Percentiles rank a stretch among this genome's conserved stretches.
phyloP scores from a whole-genome alignment of 164 flowering plant species.

The Magnolia changhungtana region DNA sequence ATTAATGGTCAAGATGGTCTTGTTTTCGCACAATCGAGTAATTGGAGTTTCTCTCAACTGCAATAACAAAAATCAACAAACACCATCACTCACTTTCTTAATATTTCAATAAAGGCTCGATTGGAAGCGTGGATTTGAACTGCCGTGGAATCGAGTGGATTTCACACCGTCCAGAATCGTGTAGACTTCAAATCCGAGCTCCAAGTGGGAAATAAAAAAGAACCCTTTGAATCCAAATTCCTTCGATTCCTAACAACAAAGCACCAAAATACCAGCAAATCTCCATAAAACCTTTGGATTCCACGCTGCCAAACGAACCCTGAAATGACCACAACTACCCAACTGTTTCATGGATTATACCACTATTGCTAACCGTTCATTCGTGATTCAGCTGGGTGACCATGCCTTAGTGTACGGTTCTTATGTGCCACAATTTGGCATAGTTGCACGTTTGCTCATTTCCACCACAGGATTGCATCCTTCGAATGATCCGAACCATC shows the following conservation, averaged over 20 bases:
- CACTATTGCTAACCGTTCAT: no score
- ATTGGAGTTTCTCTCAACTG: constrained; percentile 24
- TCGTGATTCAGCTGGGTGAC: no score
- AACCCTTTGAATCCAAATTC: neutral
- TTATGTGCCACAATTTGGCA: no score
- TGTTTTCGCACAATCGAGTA: constrained; percentile 28
- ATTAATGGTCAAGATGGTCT: constrained; percentile 37
- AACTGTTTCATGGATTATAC: no score
- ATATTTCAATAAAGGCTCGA: neutral
- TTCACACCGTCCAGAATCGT: neutral
- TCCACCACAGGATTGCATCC: no score
- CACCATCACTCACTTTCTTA: neutral
- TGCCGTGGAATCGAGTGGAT: neutral
- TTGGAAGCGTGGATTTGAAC: neutral
- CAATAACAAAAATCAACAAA: neutral
- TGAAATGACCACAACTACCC: no score
- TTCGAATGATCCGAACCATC: no score
- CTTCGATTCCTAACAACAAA: neutral
- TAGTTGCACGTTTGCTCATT: no score
- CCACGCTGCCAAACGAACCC: no score
- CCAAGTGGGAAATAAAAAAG: neutral
- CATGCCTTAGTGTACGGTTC: no score
- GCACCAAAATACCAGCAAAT: no score
- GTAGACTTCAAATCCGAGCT: neutral
- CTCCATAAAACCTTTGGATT: no score